Evolutionary conservation across 179 eudicot species (phyloP).

Genomic region (Beta macrorhiza): DNA sequence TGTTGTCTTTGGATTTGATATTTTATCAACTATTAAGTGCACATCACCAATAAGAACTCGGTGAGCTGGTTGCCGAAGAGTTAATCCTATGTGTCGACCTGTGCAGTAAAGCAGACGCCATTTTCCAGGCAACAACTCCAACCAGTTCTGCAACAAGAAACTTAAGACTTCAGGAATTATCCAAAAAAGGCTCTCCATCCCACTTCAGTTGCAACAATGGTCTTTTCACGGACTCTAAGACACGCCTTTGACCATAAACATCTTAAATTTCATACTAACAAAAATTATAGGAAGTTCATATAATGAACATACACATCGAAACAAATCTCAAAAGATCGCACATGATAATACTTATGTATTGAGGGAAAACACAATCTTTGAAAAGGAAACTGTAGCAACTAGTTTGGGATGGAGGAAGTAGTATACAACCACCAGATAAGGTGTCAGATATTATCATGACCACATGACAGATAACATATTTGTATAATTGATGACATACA

Average conservation of each 20-base stretch:
- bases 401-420: not conserved
- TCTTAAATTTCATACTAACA: not conserved
- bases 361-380: no score
- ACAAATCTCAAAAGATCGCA: no score
- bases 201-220: not conserved
- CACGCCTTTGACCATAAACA: no score
- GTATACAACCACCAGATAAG: not conserved
- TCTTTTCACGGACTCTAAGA: no score
- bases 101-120: conserved; percentile 91
- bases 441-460: not conserved
- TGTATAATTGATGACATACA: not conserved
- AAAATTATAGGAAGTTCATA: no score
- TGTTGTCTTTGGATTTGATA: conserved; percentile 34
- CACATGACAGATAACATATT: not conserved
- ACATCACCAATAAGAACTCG: conserved; percentile 71
- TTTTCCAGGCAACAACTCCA: conserved; percentile 69
- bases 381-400: not conserved
- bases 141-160: conserved; percentile 59
- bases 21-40: conserved; percentile 40
- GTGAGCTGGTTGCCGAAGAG: conserved; percentile 66
- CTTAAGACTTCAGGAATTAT: not conserved
- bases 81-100: conserved; percentile 84
- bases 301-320: no score
- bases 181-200: no score
- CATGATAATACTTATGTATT: no score